A percentile compares a stretch with the other conserved stretches of the same genome.
Conservation (phyloP, 257 asterid genomes). For the Mentha longifolia region DNA sequence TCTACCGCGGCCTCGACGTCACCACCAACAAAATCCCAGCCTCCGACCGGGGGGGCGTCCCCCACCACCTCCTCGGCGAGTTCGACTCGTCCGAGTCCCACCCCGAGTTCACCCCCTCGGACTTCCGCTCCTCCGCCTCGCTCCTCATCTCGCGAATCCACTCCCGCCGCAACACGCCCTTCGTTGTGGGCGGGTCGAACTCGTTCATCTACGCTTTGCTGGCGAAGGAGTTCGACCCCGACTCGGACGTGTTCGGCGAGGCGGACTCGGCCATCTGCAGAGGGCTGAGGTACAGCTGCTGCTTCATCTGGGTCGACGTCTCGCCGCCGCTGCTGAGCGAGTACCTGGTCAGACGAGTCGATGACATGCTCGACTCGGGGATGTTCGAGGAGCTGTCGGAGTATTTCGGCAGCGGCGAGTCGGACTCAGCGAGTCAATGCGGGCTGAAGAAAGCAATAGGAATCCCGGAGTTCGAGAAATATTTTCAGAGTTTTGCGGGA, state of each 20-base stretch:
- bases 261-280: constrained; percentile 38
- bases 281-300: constrained; percentile 61
- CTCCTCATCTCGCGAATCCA: constrained; percentile 50
- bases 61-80: constrained; percentile 75
- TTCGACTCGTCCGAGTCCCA: constrained; percentile 56
- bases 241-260: constrained; percentile 50
- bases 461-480: constrained; percentile 68
- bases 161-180: constrained; percentile 46
- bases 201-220: constrained; percentile 67
- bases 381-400: constrained; percentile 67
- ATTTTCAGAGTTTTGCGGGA: constrained; percentile 34
- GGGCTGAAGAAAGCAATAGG: constrained; percentile 82
- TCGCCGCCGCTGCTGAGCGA: constrained; percentile 50
- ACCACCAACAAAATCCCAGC: constrained; percentile 76
- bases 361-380: constrained; percentile 78
- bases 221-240: constrained; percentile 49
- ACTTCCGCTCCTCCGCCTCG: constrained; percentile 46
- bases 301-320: constrained; percentile 81
- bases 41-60: constrained; percentile 49
- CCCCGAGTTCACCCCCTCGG: constrained; percentile 61
- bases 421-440: constrained; percentile 41
- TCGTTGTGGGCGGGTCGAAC: constrained; percentile 87
- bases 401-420: constrained; percentile 41
- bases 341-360: constrained; percentile 61
- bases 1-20: constrained; percentile 57